Percentiles rank a stretch among this genome's conserved stretches.
Evolutionary conservation across 164 flowering plant species (phyloP).

Genomic region (Platanus orientalis): DNA sequence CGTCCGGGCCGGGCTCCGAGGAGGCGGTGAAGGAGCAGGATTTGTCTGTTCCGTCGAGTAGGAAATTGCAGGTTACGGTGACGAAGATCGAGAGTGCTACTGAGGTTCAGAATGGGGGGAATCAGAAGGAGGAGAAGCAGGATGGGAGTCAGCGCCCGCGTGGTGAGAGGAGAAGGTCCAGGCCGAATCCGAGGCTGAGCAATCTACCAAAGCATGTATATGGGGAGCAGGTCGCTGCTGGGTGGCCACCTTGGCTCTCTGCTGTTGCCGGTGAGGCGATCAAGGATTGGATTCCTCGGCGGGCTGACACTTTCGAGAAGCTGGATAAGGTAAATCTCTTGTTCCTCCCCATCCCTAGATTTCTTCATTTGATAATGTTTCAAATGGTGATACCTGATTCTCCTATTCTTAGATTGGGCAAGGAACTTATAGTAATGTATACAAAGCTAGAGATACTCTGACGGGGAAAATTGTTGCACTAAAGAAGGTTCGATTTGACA

Average conservation of each 20-base stretch:
- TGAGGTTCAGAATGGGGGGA: too few species aligned
- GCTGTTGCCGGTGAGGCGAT: constrained; percentile 44
- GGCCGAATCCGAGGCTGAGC: too few species aligned
- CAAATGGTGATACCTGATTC: too few species aligned
- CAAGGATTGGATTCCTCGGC: constrained; percentile 43
- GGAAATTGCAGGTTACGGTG: constrained; percentile 18
- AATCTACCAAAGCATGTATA: too few species aligned
- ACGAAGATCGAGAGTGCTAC: constrained; percentile 15
- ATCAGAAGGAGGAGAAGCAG: too few species aligned
- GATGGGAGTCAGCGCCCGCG: too few species aligned
- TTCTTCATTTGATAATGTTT: too few species aligned
- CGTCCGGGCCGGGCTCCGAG: constrained; percentile 23
- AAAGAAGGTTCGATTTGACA: constrained; percentile 54
- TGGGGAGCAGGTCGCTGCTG: too few species aligned
- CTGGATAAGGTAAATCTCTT: too few species aligned
- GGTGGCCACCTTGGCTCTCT: too few species aligned
- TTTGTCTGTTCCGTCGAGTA: constrained; percentile 18
- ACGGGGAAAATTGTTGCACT: constrained; percentile 48
- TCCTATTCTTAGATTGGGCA: constrained; percentile 48
- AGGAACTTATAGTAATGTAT: constrained; percentile 77
- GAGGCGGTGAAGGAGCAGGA: constrained; percentile 17
- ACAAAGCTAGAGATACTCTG: constrained; percentile 65
- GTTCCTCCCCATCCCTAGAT: too few species aligned
- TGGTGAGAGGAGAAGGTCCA: too few species aligned
- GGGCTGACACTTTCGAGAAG: constrained; percentile 45